These are phyloP conservation scores for Gaultheria prostrata DNA, from an alignment of 148 eudicot species.

Conservation along the genomic window DNA sequence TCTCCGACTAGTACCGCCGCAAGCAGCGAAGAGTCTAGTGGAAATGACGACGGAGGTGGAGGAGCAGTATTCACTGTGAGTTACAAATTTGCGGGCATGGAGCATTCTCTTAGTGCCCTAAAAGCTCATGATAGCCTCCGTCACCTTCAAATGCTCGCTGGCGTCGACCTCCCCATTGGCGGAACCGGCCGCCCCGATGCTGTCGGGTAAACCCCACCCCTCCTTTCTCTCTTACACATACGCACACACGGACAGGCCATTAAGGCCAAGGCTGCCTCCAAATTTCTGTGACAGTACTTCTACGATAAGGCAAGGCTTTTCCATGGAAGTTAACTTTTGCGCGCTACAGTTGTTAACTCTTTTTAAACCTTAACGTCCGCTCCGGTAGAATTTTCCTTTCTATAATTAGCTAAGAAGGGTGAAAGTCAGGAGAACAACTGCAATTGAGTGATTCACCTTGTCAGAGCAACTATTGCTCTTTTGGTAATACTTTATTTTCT, in stretches of 20 bases:
- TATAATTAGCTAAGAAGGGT: no score
- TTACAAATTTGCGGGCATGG: constrained; percentile 67
- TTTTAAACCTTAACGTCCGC: no score
- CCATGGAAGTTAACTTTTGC: no score
- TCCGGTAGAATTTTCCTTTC: no score
- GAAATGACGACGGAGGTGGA: constrained; percentile 22
- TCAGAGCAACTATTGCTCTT: no score
- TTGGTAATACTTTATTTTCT: no score
- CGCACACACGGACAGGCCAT: not conserved
- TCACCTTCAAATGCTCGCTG: constrained; percentile 63
- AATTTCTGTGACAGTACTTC: no score
- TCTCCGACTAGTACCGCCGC: not conserved
- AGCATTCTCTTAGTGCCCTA: constrained; percentile 54
- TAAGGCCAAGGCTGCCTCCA: no score
- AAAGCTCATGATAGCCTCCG: constrained; percentile 69
- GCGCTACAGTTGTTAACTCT: no score
- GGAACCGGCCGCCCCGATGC: constrained; percentile 89
- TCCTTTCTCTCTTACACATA: not conserved
- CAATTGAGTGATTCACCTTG: no score
- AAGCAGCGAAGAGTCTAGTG: constrained; percentile 11
- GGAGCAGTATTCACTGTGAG: constrained; percentile 58
- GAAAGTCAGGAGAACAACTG: no score
- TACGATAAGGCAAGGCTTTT: no score
- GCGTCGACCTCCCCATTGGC: constrained; percentile 80
- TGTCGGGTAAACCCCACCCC: constrained; percentile 47